Conservation (phyloP, 2,329 filamentous ascomycete species). For the Penicillium vulpinum region DNA sequence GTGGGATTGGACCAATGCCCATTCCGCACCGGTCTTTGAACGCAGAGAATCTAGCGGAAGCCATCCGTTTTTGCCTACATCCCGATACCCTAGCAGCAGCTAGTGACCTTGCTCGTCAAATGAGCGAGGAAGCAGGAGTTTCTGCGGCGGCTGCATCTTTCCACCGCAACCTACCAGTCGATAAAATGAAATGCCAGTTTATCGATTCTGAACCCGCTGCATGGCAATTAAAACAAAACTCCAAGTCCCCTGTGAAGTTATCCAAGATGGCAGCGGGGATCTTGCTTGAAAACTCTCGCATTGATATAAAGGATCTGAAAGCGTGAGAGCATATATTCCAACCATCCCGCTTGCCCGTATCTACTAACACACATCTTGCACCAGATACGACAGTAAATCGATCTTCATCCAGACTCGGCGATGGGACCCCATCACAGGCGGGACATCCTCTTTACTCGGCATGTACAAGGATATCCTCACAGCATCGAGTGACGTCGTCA, state of each 20-base stretch:
- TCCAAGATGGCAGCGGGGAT: conserved; percentile 25
- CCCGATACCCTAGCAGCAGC: conserved; percentile 39
- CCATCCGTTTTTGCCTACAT: conserved; percentile 47
- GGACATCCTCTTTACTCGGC: conserved; percentile 23
- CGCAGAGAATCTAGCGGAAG: conserved; percentile 46
- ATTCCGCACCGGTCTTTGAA: conserved; percentile 49
- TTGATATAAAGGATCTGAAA: conserved; percentile 19
- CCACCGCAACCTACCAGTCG: conserved; percentile 36
- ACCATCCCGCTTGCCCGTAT: background rate
- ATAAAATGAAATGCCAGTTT: conserved; percentile 23
- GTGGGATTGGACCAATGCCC: conserved; percentile 51
- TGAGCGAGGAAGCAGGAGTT: conserved; percentile 45
- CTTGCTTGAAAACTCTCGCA: conserved; percentile 19
- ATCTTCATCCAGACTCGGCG: conserved; percentile 34
- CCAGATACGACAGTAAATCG: conserved; percentile 25
- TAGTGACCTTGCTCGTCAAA: conserved; percentile 37
- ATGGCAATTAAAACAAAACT: conserved; percentile 22
- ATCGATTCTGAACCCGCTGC: conserved; percentile 26
- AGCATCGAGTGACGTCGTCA: conserved; percentile 21
- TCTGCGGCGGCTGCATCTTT: conserved; percentile 46
- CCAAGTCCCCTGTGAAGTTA: conserved; percentile 8
- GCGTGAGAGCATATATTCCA: background rate
- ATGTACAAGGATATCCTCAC: conserved; percentile 25
- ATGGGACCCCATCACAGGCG: conserved; percentile 33
- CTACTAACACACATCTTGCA: background rate